Evolutionary conservation across 1,284 basidiomycete species (phyloP), one percentile per base, ranked within the genome.

Genomic region (Tilletia walkeri): DNA sequence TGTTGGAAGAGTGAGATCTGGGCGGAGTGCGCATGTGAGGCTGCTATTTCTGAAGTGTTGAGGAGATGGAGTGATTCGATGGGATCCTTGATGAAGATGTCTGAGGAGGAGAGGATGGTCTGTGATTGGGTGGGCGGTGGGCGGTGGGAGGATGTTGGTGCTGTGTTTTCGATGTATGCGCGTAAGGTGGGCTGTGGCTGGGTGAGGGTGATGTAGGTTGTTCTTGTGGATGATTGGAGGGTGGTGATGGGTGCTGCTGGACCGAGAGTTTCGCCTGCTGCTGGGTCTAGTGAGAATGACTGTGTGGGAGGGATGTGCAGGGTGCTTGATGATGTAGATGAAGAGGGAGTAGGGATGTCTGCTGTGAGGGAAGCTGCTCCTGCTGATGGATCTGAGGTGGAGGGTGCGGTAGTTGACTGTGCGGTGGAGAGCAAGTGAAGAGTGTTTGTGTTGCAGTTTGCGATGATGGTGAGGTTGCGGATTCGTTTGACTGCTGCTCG

Each of bases 401-500:
- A 53, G 9, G 50, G 30, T 30, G 24, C 24, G 1, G 24, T 1
- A 30, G 24, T 30, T 30, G 24, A 30, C 24, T 30, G 24, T 24
- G 50, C n/a, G 16, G 54, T 56, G 54, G 16, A 12, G 54, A 56
- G 12, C 5, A 56, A 12, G 24, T 56, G 54, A 2, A 56, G 5
- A 5, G 20, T 30, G 54, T 56, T 12, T 56, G 54, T 30, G 54
- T 34, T 5, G 54, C 6, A 24, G 34, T 34, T 34, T 4, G 54
- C 12, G 54, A 56, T 34, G 54, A 56, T 12, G 16, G 54, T 24
- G 10, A 56, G 16, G 20, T 56, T 20, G 20, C 54, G 20, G n/a
- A 56, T 30, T 24, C 54, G 54, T 24, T 56, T 56, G 54, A 56
- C 54, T 14, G 54, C 20, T 30, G 54, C 54, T 24, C 54, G 54